A percentile compares a stretch with the other conserved stretches of the same genome.
These are phyloP conservation scores for Apiospora phragmitis DNA, from an alignment of 2,329 filamentous ascomycete genomes.

Conservation along the genomic window DNA sequence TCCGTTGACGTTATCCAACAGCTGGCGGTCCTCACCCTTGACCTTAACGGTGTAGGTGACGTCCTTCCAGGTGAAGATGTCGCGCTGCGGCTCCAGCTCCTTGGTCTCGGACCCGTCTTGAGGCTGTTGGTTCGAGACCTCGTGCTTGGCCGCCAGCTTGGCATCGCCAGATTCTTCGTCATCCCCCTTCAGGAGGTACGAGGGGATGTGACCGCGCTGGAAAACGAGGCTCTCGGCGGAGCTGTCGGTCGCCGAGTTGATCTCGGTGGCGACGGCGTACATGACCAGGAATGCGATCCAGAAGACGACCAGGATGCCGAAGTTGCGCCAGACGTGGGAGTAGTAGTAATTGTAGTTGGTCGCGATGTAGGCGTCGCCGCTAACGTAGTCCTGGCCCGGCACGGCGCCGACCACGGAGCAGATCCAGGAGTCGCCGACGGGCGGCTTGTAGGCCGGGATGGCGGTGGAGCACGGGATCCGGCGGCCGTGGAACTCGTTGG, in stretches of 20 bases:
- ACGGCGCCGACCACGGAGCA: constrained; percentile 56
- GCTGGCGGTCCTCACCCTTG: constrained; percentile 68
- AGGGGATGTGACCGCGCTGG: constrained; percentile 52
- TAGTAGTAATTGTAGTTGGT: constrained; percentile 57
- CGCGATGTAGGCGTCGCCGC: constrained; percentile 61
- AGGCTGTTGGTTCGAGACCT: neutral
- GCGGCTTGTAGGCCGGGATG: constrained; percentile 40
- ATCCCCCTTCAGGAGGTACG: constrained; percentile 35
- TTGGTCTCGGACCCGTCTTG: neutral
- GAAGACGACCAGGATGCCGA: constrained; percentile 51
- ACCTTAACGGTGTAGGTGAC: constrained; percentile 73
- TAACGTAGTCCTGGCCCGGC: constrained; percentile 53
- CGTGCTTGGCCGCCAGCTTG: constrained; percentile 11
- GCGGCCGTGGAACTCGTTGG: constrained; percentile 69
- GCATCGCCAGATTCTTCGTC: constrained; percentile 30
- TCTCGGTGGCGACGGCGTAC: constrained; percentile 64
- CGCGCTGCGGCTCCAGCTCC: constrained; percentile 23
- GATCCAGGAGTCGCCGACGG: constrained; percentile 48
- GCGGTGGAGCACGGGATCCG: constrained; percentile 56
- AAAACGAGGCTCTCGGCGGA: constrained; percentile 73
- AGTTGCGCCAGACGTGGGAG: constrained; percentile 64
- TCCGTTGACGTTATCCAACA: constrained; percentile 79
- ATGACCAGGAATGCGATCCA: constrained; percentile 60
- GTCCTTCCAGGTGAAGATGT: constrained; percentile 77
- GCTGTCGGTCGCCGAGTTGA: constrained; percentile 63